A percentile compares a stretch with the other conserved stretches of the same genome.
These are phyloP conservation scores for Trichoderma brevicompactum DNA, from an alignment of 2,329 filamentous ascomycete genomes.

Conservation along the genomic window DNA sequence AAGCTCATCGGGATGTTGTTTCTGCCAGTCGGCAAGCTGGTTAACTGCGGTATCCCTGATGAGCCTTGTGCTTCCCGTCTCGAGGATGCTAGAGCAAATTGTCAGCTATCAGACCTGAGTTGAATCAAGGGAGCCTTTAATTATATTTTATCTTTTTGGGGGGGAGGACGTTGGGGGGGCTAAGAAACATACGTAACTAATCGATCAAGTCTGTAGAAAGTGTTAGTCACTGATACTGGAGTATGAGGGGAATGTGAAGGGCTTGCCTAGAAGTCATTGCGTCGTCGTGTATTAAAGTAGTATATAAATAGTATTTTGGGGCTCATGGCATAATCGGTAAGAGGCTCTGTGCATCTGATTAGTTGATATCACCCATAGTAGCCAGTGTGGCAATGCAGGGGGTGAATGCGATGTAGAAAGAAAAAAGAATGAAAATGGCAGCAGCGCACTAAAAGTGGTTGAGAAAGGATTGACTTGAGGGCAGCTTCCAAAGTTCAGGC, in stretches of 20 bases:
- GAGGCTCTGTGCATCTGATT: slow-evolving; percentile 13
- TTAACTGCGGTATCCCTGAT: slow-evolving; percentile 97
- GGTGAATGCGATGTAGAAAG: background rate
- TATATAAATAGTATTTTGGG: slow-evolving; percentile 31
- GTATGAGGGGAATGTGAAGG: background rate
- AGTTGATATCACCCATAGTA: background rate
- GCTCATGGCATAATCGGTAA: slow-evolving; percentile 38
- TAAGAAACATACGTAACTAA: slow-evolving; percentile 77
- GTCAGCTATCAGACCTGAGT: slow-evolving; percentile 1
- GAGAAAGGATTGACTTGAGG: no score
- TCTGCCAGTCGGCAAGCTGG: slow-evolving; percentile 96
- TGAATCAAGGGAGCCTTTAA: background rate
- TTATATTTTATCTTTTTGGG: background rate
- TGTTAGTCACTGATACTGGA: slow-evolving; percentile 14
- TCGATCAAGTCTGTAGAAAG: slow-evolving; percentile 69
- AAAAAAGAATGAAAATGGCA: background rate
- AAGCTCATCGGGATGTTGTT: slow-evolving; percentile 94
- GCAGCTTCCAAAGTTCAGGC: background rate
- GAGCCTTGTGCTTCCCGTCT: slow-evolving; percentile 94
- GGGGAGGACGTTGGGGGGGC: background rate
- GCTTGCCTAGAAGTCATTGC: slow-evolving; percentile 63
- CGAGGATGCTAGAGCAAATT: slow-evolving; percentile 71
- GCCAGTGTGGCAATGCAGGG: background rate
- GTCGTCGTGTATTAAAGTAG: slow-evolving; percentile 38
- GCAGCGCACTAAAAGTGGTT: background rate